Percentiles rank a stretch among this genome's conserved stretches.
Conservation (phyloP, 2,329 filamentous ascomycete species). For the Harringtonia lauricola region DNA sequence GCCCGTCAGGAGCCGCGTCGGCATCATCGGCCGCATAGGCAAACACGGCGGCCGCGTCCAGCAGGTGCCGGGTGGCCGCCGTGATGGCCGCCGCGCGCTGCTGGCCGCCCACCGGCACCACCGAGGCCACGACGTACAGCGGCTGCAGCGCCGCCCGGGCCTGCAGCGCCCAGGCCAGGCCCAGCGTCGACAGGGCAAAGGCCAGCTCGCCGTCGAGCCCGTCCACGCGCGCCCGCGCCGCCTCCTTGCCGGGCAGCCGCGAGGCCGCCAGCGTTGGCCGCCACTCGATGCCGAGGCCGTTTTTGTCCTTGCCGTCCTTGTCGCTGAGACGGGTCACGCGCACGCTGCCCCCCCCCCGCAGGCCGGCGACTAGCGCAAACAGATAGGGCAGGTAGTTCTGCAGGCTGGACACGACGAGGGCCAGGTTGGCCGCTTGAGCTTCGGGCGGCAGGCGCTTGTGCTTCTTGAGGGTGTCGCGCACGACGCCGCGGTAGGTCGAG, state of each 20-base stretch:
- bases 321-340: slow-evolving; percentile 25
- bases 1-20: not conserved
- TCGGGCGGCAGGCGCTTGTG: slow-evolving; percentile 74
- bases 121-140: slow-evolving; percentile 56
- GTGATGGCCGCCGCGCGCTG: slow-evolving; percentile 61
- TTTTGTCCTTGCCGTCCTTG: too few species aligned
- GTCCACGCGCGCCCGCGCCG: slow-evolving; percentile 54
- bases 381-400: slow-evolving; percentile 77
- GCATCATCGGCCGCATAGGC: slow-evolving; percentile 51
- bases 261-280: slow-evolving; percentile 62
- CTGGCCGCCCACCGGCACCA: slow-evolving; percentile 48
- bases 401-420: slow-evolving; percentile 56
- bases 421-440: slow-evolving; percentile 60
- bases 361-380: slow-evolving; percentile 61
- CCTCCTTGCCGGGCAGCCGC: slow-evolving; percentile 44
- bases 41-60: slow-evolving; percentile 71
- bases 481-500: slow-evolving; percentile 72
- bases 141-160: slow-evolving; percentile 63
- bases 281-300: slow-evolving; percentile 56
- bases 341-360: slow-evolving; percentile 22
- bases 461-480: slow-evolving; percentile 75
- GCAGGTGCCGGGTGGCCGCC: slow-evolving; percentile 63
- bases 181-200: slow-evolving; percentile 69
- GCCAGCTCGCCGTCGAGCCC: slow-evolving; percentile 75
- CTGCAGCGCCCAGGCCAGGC: slow-evolving; percentile 59